Conservation (phyloP, 176 grass and related monocot species). For the Stipa capillata region DNA sequence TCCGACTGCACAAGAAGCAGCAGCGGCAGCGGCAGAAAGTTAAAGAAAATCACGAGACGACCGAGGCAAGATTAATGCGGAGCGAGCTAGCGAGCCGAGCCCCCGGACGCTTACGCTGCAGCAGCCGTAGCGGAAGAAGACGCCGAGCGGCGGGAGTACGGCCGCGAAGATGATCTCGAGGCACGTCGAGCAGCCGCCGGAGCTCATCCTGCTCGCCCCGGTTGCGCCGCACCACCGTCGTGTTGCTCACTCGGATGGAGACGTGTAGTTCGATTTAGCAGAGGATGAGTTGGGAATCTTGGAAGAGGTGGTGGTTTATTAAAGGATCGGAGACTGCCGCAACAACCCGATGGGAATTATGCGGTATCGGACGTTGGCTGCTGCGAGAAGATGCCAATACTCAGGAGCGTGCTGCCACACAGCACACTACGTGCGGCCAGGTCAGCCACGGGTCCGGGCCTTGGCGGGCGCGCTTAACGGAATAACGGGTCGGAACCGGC, state of each 20-base stretch:
- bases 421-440: slow-evolving; percentile 15
- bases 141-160: slow-evolving; percentile 68
- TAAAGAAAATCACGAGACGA: neutral
- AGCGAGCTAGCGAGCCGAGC: neutral
- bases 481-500: no score
- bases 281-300: no score
- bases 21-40: neutral
- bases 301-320: no score
- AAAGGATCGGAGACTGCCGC: no score
- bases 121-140: slow-evolving; percentile 83
- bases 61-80: neutral
- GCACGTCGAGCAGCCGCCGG: slow-evolving; percentile 50
- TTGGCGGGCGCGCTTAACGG: no score
- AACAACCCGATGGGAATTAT: neutral
- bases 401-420: neutral
- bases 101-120: slow-evolving; percentile 43
- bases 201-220: slow-evolving; percentile 11
- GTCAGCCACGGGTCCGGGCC: neutral
- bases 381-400: slow-evolving; percentile 24
- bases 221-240: no score
- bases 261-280: no score
- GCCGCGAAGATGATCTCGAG: slow-evolving; percentile 57
- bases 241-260: no score
- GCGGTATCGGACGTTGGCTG: slow-evolving; percentile 18
- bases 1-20: slow-evolving; percentile 4